A percentile compares a stretch with the other conserved stretches of the same genome.
Evolutionary conservation across 2,329 filamentous ascomycete species (phyloP).

Genomic region (Botrytis cinerea): DNA sequence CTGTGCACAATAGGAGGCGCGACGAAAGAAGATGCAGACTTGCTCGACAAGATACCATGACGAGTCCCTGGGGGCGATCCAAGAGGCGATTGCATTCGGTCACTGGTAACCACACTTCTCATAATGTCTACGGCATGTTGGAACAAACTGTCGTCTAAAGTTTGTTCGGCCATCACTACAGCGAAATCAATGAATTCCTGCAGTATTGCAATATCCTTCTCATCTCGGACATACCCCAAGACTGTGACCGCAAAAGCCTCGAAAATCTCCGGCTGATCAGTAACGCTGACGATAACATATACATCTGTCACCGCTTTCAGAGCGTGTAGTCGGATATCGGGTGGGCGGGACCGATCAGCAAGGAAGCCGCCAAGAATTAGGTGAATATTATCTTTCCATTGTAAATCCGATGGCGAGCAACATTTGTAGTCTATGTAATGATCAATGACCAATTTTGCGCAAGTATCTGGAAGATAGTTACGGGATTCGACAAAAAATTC

Average conservation of each 20-base stretch:
- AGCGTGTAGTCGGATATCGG: slow-evolving; percentile 62
- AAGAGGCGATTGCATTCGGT: slow-evolving; percentile 48
- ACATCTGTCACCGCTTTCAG: slow-evolving; percentile 58
- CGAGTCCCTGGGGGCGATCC: slow-evolving; percentile 37
- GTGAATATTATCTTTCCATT: slow-evolving; percentile 66
- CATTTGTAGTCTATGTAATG: slow-evolving; percentile 69
- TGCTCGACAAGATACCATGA: slow-evolving; percentile 33
- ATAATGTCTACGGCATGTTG: slow-evolving; percentile 57
- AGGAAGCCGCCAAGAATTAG: slow-evolving; percentile 65
- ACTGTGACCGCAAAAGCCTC: slow-evolving; percentile 61
- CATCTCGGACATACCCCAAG: slow-evolving; percentile 60
- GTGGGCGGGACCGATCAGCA: slow-evolving; percentile 59
- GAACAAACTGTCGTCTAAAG: slow-evolving; percentile 60
- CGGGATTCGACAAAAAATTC: slow-evolving; percentile 66
- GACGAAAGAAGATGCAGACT: slow-evolving; percentile 27
- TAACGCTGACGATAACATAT: slow-evolving; percentile 49
- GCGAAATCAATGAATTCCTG: slow-evolving; percentile 65
- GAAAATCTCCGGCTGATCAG: slow-evolving; percentile 59
- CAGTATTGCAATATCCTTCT: slow-evolving; percentile 65
- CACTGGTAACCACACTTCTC: slow-evolving; percentile 51
- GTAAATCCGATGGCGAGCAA: slow-evolving; percentile 69
- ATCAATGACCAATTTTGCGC: slow-evolving; percentile 63
- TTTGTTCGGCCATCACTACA: slow-evolving; percentile 60
- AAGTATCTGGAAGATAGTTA: slow-evolving; percentile 62
- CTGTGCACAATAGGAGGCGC: slow-evolving; percentile 45